These are phyloP conservation scores for Cokeromyces recurvatus DNA, from an alignment of 371 early-diverging fungal genomes.

Conservation along the genomic window DNA sequence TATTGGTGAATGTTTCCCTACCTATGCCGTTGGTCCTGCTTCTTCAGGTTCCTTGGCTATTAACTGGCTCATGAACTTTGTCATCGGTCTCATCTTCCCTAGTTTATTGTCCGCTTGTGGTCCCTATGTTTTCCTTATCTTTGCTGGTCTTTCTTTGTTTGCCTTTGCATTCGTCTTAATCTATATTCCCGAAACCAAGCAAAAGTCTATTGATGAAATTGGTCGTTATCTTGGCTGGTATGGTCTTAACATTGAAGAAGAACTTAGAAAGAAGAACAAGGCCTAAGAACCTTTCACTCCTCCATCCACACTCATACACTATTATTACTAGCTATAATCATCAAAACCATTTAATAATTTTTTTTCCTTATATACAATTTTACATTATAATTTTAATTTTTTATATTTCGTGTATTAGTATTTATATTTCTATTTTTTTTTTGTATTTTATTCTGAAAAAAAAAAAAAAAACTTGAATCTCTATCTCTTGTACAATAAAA, in stretches of 20 bases:
- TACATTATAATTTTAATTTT: no score
- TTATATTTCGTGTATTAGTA: no score
- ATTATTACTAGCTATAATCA: no score
- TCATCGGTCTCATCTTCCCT: constrained; percentile 65
- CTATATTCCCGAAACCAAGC: constrained; percentile 80
- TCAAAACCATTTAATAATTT: no score
- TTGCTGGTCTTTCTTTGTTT: constrained; percentile 51
- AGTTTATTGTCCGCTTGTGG: constrained; percentile 51
- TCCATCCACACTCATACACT: no score
- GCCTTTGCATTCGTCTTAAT: constrained; percentile 54
- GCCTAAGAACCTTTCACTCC: no score
- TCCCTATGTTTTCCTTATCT: constrained; percentile 73
- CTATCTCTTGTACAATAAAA: no score
- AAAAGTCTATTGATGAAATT: constrained; percentile 63
- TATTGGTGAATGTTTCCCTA: constrained; percentile 64
- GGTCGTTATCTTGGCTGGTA: constrained; percentile 41
- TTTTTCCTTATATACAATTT: no score
- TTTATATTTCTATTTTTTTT: no score
- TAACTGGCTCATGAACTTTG: constrained; percentile 72
- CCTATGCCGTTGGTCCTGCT: constrained; percentile 64
- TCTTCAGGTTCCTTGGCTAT: constrained; percentile 58
- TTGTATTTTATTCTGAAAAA: no score
- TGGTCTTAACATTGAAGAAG: constrained; percentile 22
- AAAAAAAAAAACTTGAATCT: no score
- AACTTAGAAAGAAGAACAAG: constrained; percentile 13